Evolutionary conservation across 805 yeast species (phyloP), one percentile per base, ranked within the genome.

Genomic region (Barnettozyma californica): DNA sequence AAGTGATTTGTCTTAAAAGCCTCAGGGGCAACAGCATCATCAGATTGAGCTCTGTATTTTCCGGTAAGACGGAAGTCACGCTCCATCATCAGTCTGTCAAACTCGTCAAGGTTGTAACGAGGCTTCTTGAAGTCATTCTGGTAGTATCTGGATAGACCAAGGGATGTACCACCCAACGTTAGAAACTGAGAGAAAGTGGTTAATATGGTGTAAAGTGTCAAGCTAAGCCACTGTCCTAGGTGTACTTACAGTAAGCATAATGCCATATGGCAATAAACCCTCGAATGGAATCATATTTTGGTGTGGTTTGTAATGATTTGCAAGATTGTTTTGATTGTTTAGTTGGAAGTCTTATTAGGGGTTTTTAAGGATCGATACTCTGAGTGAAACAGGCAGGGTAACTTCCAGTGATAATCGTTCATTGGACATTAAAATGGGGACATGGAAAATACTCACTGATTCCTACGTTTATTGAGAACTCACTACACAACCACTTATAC

Each of bases 61-160:
- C 95, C 95, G 10, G 95, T 87, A 59, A 87, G 70, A 55, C 92
- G 74, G 61, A 76, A 73, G 66, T 87, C 96, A 60, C 96, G 75
- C 54, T 83, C 84, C 68, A 87, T 70, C 66, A 63, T 67, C 64
- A 63, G 68, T 46, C 66, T 59, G 57, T 79, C 83, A 75, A 79
- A 79, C 55, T 72, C 73, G 63, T 79, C 83, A 34, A 79, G 63
- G 56, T 70, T 68, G 56, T 66, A 74, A 49, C 84, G 71, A 53
- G 78, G 80, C 58, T 77, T 77, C 59, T 77, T 72, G 64, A 75
- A 71, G 48, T 71, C 77, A 60, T 76, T 76, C 44, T 75, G 69
- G 54, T 63, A 59, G 53, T 68, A 66, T 56, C 75, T 76, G 39
- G 71, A 61, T 20, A 60, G 67, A 35, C 68, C 65, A 55, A 74